Conservation (phyloP, 768 basidiomycete genomes). For the Strobilomyces confusus region DNA sequence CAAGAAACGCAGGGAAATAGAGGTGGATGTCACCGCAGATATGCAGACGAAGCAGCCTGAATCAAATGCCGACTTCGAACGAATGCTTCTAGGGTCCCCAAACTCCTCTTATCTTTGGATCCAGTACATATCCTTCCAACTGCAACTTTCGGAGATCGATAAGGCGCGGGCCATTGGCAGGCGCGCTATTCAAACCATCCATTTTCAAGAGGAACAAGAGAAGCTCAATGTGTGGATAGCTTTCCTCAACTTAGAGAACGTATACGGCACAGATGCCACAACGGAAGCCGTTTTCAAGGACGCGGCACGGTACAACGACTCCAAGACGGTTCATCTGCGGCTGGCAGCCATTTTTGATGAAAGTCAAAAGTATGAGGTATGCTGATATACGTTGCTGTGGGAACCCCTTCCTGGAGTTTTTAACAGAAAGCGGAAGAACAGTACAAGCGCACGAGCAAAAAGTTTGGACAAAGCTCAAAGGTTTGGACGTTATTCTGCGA, state of each 20-base stretch:
- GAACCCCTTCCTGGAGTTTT: background rate
- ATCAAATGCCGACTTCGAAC: conserved; percentile 93
- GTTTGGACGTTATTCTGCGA: conserved; percentile 91
- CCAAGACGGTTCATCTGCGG: conserved; percentile 84
- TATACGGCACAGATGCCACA: conserved; percentile 81
- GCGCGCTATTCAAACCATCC: conserved; percentile 82
- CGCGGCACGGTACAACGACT: conserved; percentile 85
- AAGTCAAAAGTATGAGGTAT: conserved; percentile 75
- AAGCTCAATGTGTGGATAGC: conserved; percentile 98
- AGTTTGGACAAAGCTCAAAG: conserved; percentile 90
- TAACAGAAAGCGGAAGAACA: conserved; percentile 89
- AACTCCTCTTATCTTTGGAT: conserved; percentile 99
- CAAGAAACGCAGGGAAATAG: conserved; percentile 65
- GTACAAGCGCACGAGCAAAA: conserved; percentile 84
- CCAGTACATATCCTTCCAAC: conserved; percentile 98
- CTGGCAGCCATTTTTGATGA: conserved; percentile 83
- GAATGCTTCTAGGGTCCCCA: conserved; percentile 86
- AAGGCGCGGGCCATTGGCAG: conserved; percentile 87
- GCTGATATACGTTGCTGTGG: conserved; percentile 10
- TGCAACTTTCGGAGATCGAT: conserved; percentile 94
- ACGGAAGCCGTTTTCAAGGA: conserved; percentile 85
- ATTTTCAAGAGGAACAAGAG: conserved; percentile 94
- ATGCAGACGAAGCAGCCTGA: conserved; percentile 84
- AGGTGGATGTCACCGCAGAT: conserved; percentile 80
- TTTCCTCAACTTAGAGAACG: conserved; percentile 88